Evolutionary conservation across 129 eudicot genomes (phyloP).

Genomic region (Escallonia herrerae): DNA sequence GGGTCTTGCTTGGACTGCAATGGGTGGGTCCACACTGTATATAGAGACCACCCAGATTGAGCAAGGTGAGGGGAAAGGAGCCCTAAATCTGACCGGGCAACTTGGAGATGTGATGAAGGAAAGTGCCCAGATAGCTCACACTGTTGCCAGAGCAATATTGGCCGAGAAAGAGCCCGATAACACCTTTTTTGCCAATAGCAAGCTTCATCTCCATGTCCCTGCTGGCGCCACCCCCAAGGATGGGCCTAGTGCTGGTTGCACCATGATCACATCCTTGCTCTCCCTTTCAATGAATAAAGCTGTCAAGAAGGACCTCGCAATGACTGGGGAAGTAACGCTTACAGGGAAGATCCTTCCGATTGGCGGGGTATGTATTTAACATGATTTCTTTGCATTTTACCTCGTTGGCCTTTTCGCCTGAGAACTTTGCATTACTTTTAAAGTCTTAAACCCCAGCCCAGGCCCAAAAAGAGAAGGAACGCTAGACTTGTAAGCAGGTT

Average conservation of each 20-base stretch:
- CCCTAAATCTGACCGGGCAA: constrained; percentile 80
- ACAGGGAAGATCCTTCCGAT: constrained; percentile 93
- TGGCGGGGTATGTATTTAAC: constrained; percentile 79
- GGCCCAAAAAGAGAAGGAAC: too few relatives aligned
- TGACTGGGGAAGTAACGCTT: constrained; percentile 96
- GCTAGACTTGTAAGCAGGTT: too few relatives aligned
- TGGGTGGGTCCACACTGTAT: constrained; percentile 98
- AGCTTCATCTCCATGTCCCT: constrained; percentile 97
- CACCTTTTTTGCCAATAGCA: constrained; percentile 63
- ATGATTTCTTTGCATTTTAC: background rate
- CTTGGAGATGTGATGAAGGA: constrained; percentile 99
- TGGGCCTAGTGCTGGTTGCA: constrained; percentile 98
- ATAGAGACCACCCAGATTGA: constrained; percentile 76
- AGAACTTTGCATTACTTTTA: too few relatives aligned
- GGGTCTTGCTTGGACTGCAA: constrained; percentile 99
- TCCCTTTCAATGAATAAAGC: constrained; percentile 77
- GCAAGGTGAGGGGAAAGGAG: constrained; percentile 86
- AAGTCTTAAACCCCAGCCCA: too few relatives aligned
- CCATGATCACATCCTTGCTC: constrained; percentile 86
- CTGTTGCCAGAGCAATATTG: constrained; percentile 73
- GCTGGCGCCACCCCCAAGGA: constrained; percentile 98
- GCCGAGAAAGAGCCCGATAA: constrained; percentile 48
- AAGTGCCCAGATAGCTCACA: constrained; percentile 97
- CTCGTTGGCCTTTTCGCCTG: too few relatives aligned
- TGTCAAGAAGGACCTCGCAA: constrained; percentile 72